Conservation (phyloP, 805 yeast species). For the Saccharomycopsis malanga region DNA sequence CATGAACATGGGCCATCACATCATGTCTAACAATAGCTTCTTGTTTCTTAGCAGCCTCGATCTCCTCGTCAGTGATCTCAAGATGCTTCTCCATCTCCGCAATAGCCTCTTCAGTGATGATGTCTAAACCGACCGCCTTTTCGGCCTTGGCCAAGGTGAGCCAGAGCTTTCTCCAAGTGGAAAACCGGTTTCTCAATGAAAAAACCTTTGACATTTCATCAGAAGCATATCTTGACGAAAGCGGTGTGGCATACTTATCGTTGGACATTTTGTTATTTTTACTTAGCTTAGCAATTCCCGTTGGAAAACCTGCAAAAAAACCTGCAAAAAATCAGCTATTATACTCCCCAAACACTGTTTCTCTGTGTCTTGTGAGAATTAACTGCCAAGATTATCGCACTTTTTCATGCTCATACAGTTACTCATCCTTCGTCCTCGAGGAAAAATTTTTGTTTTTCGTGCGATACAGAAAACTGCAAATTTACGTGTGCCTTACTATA, state of each 20-base stretch:
- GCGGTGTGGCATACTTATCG: slow-evolving; percentile 86
- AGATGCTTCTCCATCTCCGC: slow-evolving; percentile 75
- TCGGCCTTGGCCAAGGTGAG: slow-evolving; percentile 92
- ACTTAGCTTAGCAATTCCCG: too few relatives aligned
- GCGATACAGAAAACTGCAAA: too few relatives aligned
- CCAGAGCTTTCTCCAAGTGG: slow-evolving; percentile 99
- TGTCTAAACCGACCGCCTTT: slow-evolving; percentile 76
- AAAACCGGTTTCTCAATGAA: slow-evolving; percentile 87
- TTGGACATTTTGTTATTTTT: slow-evolving; percentile 24
- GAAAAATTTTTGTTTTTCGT: too few relatives aligned
- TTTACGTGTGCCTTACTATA: too few relatives aligned
- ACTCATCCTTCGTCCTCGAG: too few relatives aligned
- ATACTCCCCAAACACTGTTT: too few relatives aligned
- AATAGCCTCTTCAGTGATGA: slow-evolving; percentile 87
- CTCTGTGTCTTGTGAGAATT: too few relatives aligned
- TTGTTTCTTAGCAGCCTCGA: slow-evolving; percentile 79
- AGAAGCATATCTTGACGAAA: slow-evolving; percentile 95
- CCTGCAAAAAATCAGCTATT: too few relatives aligned
- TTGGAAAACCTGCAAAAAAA: too few relatives aligned
- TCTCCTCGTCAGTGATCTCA: slow-evolving; percentile 86
- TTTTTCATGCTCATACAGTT: too few relatives aligned
- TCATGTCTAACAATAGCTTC: slow-evolving; percentile 98
- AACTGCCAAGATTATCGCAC: too few relatives aligned
- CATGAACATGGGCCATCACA: slow-evolving; percentile 98
- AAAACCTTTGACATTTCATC: slow-evolving; percentile 93